Conservation (phyloP, 2,329 filamentous ascomycete species). For the Ceratocystis diversiconidia region DNA sequence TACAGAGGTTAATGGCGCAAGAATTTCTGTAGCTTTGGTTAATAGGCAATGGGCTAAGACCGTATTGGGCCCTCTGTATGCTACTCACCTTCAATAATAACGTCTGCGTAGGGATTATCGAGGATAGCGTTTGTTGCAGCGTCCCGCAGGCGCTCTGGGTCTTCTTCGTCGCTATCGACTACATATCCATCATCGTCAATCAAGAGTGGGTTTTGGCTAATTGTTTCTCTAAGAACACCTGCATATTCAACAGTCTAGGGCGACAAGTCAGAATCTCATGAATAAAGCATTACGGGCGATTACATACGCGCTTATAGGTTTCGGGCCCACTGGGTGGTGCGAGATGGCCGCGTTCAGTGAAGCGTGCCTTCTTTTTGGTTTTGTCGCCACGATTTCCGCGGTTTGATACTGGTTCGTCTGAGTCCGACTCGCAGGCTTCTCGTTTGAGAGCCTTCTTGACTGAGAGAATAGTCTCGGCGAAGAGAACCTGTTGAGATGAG, state of each 20-base stretch:
- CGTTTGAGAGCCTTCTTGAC: slow-evolving; percentile 56
- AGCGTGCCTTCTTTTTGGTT: slow-evolving; percentile 59
- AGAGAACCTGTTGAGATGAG: slow-evolving; percentile 44
- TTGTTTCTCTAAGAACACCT: slow-evolving; percentile 57
- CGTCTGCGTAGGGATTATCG: slow-evolving; percentile 58
- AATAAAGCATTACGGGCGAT: not conserved
- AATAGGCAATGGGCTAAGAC: not conserved
- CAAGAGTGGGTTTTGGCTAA: slow-evolving; percentile 57
- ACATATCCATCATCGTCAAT: slow-evolving; percentile 69
- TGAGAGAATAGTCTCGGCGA: slow-evolving; percentile 51
- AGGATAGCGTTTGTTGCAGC: slow-evolving; percentile 50
- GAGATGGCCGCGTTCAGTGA: slow-evolving; percentile 55
- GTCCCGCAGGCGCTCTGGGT: slow-evolving; percentile 47
- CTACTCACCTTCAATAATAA: slow-evolving; percentile 53
- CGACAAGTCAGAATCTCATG: not conserved
- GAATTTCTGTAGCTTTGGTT: slow-evolving; percentile 40
- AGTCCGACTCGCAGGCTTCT: slow-evolving; percentile 58
- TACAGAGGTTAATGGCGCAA: slow-evolving; percentile 60
- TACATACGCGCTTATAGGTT: slow-evolving; percentile 53
- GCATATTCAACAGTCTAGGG: slow-evolving; percentile 57
- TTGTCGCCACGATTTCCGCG: slow-evolving; percentile 66
- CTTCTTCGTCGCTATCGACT: slow-evolving; percentile 57
- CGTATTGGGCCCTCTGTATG: not conserved
- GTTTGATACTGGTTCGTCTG: slow-evolving; percentile 55
- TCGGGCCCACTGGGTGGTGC: slow-evolving; percentile 51